Conservation (phyloP, 164 flowering plant species). For the Tetracentron sinense region DNA sequence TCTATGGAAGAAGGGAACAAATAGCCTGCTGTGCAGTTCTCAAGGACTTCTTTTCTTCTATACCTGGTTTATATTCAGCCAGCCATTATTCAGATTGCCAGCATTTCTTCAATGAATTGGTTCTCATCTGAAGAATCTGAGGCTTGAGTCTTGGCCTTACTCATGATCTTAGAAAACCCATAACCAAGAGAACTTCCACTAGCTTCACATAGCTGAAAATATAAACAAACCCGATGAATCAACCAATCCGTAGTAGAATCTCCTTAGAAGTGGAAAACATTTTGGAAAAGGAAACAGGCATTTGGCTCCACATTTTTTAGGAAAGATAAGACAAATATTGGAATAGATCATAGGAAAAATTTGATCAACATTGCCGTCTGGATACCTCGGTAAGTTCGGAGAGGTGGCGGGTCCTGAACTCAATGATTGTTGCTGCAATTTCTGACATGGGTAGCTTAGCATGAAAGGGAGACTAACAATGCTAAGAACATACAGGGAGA, state of each 20-base stretch:
- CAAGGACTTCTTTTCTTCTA: not conserved
- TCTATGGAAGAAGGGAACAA: conserved; percentile 9
- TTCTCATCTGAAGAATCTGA: conserved; percentile 68
- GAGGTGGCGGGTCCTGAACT: conserved; percentile 90
- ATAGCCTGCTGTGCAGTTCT: conserved; percentile 19
- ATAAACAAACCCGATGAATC: conserved; percentile 3
- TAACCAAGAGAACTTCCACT: conserved; percentile 97
- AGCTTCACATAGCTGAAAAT: conserved; percentile 84
- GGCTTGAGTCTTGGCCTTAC: conserved; percentile 52
- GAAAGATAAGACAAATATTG: not conserved
- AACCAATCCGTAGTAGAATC: not conserved
- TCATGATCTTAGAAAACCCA: conserved; percentile 64
- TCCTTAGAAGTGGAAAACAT: not conserved
- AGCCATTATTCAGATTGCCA: conserved; percentile 48
- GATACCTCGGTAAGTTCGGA: conserved; percentile 96
- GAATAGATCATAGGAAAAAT: not conserved
- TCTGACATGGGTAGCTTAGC: conserved; percentile 92
- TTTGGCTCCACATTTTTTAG: not conserved
- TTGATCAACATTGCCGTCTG: not conserved
- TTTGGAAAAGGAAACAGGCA: not conserved
- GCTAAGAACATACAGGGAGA: not conserved
- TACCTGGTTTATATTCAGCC: not conserved
- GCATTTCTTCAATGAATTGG: conserved; percentile 66
- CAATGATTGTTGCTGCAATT: conserved; percentile 92
- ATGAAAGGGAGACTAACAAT: conserved; percentile 30